Conservation (phyloP, 176 grass and related monocot genomes). For the Lolium perenne region DNA sequence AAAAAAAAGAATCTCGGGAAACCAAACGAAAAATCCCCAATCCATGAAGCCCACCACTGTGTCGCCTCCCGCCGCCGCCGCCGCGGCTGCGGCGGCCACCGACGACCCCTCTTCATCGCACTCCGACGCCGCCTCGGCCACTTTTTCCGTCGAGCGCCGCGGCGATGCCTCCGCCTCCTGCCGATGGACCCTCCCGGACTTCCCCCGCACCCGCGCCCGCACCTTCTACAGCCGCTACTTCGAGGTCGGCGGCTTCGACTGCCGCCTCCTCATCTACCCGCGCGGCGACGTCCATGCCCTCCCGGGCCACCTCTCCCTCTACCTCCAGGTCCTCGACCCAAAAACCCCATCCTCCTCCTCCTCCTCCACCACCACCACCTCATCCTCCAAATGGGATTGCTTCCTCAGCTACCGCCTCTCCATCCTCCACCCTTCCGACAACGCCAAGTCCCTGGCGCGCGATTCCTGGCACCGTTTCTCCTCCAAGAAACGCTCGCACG, state of each 20-base stretch:
- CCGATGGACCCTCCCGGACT: slow-evolving; percentile 86
- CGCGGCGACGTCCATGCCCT: slow-evolving; percentile 85
- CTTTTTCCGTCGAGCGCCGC: slow-evolving; percentile 73
- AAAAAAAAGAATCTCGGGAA: slow-evolving; percentile 10
- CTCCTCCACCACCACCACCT: slow-evolving; percentile 55
- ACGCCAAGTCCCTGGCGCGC: slow-evolving; percentile 67
- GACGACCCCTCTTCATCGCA: slow-evolving; percentile 56
- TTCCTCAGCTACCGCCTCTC: slow-evolving; percentile 91
- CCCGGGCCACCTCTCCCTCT: slow-evolving; percentile 87
- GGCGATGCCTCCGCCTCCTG: slow-evolving; percentile 76
- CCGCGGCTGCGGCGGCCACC: slow-evolving; percentile 34
- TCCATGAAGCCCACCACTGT: slow-evolving; percentile 63
- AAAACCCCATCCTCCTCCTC: slow-evolving; percentile 69
- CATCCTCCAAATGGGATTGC: slow-evolving; percentile 84
- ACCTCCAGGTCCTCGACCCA: slow-evolving; percentile 96
- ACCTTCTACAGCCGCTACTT: slow-evolving; percentile 94
- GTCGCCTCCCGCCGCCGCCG: slow-evolving; percentile 40
- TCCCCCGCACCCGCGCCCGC: slow-evolving; percentile 71
- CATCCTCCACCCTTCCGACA: slow-evolving; percentile 57
- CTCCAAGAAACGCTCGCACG: slow-evolving; percentile 93
- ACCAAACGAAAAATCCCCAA: slow-evolving; percentile 61
- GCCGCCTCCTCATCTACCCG: slow-evolving; percentile 91
- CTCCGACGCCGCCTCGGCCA: slow-evolving; percentile 37
- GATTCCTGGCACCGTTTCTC: slow-evolving; percentile 98
- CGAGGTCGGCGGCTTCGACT: slow-evolving; percentile 90